Evolutionary conservation across 352 stramenopile genomes (phyloP).

Genomic region (Pythium sp.): DNA sequence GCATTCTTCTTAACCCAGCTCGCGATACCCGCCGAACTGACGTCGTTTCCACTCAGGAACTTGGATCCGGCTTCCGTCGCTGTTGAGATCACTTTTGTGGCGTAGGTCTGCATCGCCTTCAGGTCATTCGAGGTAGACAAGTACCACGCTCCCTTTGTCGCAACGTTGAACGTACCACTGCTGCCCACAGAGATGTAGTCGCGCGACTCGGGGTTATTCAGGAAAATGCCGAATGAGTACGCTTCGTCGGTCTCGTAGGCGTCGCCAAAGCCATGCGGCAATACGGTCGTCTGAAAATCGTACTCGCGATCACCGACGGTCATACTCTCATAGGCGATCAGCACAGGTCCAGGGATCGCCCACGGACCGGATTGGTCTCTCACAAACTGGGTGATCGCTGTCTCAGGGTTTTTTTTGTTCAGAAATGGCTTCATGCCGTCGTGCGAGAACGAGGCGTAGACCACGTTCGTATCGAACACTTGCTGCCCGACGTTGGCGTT

Average conservation of each 20-base stretch:
- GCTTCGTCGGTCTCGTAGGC: constrained; percentile 18
- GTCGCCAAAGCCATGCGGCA: constrained; percentile 28
- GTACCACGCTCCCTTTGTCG: constrained; percentile 25
- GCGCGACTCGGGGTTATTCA: constrained; percentile 28
- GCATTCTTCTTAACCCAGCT: constrained; percentile 14
- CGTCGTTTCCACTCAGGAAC: constrained; percentile 6
- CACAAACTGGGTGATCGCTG: constrained; percentile 24
- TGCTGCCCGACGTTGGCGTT: constrained; percentile 19
- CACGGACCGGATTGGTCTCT: constrained; percentile 23
- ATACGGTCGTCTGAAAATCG: constrained; percentile 28
- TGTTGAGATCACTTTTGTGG: constrained; percentile 24
- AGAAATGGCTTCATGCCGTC: constrained; percentile 21
- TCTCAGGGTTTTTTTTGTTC: constrained; percentile 13
- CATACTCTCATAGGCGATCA: constrained; percentile 29
- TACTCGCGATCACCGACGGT: constrained; percentile 22
- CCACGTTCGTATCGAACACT: constrained; percentile 21
- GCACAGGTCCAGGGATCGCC: constrained; percentile 23
- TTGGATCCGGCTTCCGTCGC: constrained; percentile 5
- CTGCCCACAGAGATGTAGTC: constrained; percentile 18
- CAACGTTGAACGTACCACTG: constrained; percentile 8
- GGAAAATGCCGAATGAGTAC: constrained; percentile 23
- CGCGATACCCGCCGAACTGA: constrained; percentile 4
- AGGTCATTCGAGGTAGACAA: constrained; percentile 45
- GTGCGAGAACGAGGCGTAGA: constrained; percentile 24
- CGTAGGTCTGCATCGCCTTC: constrained; percentile 51